phyloP scores from a whole-genome alignment of 495 filamentous ascomycete species.

The Penicillium parvum region DNA sequence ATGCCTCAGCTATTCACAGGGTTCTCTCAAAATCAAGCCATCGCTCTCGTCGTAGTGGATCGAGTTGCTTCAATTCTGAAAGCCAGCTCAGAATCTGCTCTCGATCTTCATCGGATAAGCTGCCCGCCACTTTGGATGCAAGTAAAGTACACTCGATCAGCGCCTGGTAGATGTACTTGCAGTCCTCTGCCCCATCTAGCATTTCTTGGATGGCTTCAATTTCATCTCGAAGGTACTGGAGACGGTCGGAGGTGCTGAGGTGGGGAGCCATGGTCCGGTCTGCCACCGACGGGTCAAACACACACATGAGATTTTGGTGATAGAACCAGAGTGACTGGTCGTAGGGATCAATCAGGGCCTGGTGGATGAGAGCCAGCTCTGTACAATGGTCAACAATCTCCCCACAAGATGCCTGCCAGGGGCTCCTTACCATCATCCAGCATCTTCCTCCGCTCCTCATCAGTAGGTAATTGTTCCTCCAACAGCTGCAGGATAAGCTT shows the following conservation, averaged over 20 bases:
- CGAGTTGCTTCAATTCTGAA: constrained; percentile 56
- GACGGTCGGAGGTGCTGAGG: constrained; percentile 56
- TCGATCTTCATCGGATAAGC: constrained; percentile 33
- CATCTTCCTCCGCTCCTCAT: constrained; percentile 58
- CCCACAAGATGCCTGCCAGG: background rate
- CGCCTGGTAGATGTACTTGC: constrained; percentile 77
- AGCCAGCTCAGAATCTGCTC: constrained; percentile 56
- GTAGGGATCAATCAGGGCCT: constrained; percentile 80
- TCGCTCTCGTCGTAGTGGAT: constrained; percentile 64
- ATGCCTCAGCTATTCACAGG: constrained; percentile 20
- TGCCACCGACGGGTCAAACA: constrained; percentile 48
- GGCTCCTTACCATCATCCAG: constrained; percentile 61
- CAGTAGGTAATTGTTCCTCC: constrained; percentile 59
- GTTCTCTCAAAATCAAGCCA: constrained; percentile 60
- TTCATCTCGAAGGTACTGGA: constrained; percentile 62
- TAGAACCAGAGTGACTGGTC: constrained; percentile 98
- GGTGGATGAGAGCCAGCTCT: constrained; percentile 71
- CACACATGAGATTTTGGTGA: constrained; percentile 74
- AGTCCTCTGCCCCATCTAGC: constrained; percentile 67
- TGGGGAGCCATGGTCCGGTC: constrained; percentile 57
- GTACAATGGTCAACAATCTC: background rate
- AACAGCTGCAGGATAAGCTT: constrained; percentile 75
- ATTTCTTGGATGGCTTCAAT: constrained; percentile 67
- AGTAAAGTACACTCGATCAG: constrained; percentile 56
- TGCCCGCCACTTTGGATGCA: constrained; percentile 33